Conservation (phyloP, 225 moss, liverwort and hornwort species). For the Sphagnum tenellum region DNA sequence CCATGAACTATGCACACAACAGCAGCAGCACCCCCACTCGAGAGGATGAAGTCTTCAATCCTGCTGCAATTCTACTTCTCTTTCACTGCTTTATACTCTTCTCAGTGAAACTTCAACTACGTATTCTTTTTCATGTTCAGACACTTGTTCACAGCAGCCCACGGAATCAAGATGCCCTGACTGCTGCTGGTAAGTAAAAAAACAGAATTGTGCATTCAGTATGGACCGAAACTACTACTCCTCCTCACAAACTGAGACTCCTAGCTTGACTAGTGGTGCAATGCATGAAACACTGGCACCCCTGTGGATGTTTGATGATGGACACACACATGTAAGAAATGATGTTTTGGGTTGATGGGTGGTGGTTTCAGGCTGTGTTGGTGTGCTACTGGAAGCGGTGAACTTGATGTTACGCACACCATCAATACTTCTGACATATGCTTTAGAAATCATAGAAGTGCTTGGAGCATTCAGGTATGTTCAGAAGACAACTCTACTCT, state of each 20-base stretch:
- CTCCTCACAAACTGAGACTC: too few species aligned
- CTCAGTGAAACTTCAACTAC: slow-evolving; percentile 50
- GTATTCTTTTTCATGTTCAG: slow-evolving; percentile 50
- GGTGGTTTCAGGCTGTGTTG: slow-evolving; percentile 61
- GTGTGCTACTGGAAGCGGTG: slow-evolving; percentile 58
- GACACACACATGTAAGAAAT: too few species aligned
- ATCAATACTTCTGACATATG: slow-evolving; percentile 33
- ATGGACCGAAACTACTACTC: too few species aligned
- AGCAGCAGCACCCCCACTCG: slow-evolving; percentile 4
- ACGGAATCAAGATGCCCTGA: slow-evolving; percentile 82
- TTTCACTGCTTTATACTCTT: slow-evolving; percentile 52
- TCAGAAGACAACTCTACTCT: too few species aligned
- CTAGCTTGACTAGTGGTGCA: too few species aligned
- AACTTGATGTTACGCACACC: slow-evolving; percentile 35
- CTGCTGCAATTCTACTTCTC: slow-evolving; percentile 67
- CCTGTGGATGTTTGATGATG: too few species aligned
- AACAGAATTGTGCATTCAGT: too few species aligned
- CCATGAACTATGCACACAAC: background rate
- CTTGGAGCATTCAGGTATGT: slow-evolving; percentile 75
- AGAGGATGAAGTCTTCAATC: slow-evolving; percentile 48
- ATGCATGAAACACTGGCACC: too few species aligned
- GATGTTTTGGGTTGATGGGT: background rate
- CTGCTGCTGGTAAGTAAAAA: slow-evolving; percentile 53
- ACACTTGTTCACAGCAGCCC: slow-evolving; percentile 52
- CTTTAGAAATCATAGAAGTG: slow-evolving; percentile 69